phyloP scores from a whole-genome alignment of 2,329 filamentous ascomycete species.

The Diplodia intermedia region DNA sequence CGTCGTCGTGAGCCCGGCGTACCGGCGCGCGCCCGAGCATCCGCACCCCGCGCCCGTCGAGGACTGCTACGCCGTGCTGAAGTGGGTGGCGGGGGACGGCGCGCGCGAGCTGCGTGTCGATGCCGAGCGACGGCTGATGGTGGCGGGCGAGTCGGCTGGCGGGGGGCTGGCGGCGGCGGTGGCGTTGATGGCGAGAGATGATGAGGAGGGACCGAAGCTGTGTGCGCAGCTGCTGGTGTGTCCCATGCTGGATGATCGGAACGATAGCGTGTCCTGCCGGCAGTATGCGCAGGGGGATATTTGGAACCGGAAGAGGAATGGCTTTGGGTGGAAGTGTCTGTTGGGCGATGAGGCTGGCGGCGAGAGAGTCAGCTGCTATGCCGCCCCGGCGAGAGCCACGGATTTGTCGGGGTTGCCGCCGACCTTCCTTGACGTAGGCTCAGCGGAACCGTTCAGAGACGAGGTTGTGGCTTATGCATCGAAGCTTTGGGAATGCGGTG shows the following conservation, averaged over 20 bases:
- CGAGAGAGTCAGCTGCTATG: constrained; percentile 46
- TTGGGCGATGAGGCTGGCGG: constrained; percentile 48
- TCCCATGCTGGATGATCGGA: constrained; percentile 58
- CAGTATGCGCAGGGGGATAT: constrained; percentile 45
- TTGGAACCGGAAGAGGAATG: constrained; percentile 51
- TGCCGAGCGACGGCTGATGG: constrained; percentile 45
- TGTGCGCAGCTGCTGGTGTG: constrained; percentile 55
- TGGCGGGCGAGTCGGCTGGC: constrained; percentile 55
- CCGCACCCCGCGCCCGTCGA: constrained; percentile 47
- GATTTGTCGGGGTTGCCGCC: constrained; percentile 48
- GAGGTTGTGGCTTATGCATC: constrained; percentile 52
- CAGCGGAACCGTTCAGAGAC: constrained; percentile 54
- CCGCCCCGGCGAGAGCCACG: constrained; percentile 49
- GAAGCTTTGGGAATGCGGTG: constrained; percentile 51
- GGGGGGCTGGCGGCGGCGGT: constrained; percentile 52
- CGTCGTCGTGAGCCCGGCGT: constrained; percentile 51
- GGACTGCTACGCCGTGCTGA: constrained; percentile 52
- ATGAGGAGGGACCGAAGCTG: constrained; percentile 38
- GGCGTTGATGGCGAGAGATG: constrained; percentile 50
- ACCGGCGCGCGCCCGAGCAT: constrained; percentile 54
- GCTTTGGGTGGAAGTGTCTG: constrained; percentile 52
- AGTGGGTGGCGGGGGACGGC: constrained; percentile 48
- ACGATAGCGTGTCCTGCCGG: constrained; percentile 42
- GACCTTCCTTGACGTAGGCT: constrained; percentile 55
- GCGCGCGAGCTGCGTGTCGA: constrained; percentile 53